Evolutionary conservation across 2,329 filamentous ascomycete species (phyloP).

Genomic region (Waltergamsia citrina): DNA sequence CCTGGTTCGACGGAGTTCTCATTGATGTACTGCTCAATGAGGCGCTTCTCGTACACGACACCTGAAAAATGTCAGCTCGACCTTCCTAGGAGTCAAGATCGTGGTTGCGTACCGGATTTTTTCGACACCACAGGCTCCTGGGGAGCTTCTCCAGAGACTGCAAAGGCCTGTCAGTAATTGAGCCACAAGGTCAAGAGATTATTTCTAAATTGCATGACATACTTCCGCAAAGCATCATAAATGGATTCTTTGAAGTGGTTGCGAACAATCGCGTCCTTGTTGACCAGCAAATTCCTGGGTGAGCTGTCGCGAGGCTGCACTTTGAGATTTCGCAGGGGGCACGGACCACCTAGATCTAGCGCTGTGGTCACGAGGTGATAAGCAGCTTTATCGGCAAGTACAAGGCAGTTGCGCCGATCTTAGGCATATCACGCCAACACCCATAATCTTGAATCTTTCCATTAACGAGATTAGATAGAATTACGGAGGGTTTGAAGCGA

Average conservation of each 20-base stretch:
- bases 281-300: too few relatives aligned
- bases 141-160: slow-evolving; percentile 94
- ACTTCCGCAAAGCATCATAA: slow-evolving; percentile 40
- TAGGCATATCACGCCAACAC: too few relatives aligned
- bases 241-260: slow-evolving; percentile 7
- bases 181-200: neutral
- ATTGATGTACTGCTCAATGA: slow-evolving; percentile 90
- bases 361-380: slow-evolving; percentile 17
- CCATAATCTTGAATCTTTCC: too few relatives aligned
- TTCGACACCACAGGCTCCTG: slow-evolving; percentile 90
- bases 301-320: slow-evolving; percentile 3
- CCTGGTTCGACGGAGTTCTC: slow-evolving; percentile 91
- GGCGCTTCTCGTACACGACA: slow-evolving; percentile 85
- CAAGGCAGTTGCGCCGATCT: too few relatives aligned
- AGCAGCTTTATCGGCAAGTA: slow-evolving; percentile 6
- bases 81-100: slow-evolving; percentile 39
- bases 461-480: too few relatives aligned
- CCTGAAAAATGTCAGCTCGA: slow-evolving; percentile 28
- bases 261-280: slow-evolving; percentile 3
- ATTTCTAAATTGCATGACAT: slow-evolving; percentile 10
- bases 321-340: slow-evolving; percentile 19
- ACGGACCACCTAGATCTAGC: slow-evolving; percentile 13
- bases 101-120: slow-evolving; percentile 52
- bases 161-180: slow-evolving; percentile 5
- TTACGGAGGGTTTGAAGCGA: too few relatives aligned